A percentile compares a stretch with the other conserved stretches of the same genome.
Conservation (phyloP, 1,139 yeast genomes). For the Sugiyamaella xylanicola region DNA sequence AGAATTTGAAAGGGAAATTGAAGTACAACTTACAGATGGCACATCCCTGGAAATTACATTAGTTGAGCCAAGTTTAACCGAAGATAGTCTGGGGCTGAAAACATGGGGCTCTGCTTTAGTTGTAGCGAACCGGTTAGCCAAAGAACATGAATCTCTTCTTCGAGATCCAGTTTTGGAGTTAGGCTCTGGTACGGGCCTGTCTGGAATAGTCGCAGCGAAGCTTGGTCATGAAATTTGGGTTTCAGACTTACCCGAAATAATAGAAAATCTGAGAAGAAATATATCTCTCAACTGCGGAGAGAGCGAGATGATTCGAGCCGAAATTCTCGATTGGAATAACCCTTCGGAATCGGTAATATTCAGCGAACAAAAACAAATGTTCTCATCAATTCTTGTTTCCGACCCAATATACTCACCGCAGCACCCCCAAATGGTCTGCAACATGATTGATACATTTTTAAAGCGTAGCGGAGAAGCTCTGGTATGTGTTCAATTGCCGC, state of each 20-base stretch:
- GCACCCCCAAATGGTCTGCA: constrained; percentile 74
- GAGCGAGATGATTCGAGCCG: constrained; percentile 41
- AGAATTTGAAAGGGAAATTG: constrained; percentile 56
- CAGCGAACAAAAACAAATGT: constrained; percentile 37
- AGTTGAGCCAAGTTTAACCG: constrained; percentile 82
- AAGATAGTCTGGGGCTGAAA: constrained; percentile 84
- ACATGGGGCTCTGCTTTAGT: constrained; percentile 95
- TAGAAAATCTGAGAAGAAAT: constrained; percentile 65
- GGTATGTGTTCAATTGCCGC: constrained; percentile 73
- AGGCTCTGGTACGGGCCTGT: constrained; percentile 93
- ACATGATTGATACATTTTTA: constrained; percentile 55
- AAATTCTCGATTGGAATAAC: constrained; percentile 75
- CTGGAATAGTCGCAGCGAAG: constrained; percentile 64
- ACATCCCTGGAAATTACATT: constrained; percentile 46
- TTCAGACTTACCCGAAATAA: constrained; percentile 80
- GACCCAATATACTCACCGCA: constrained; percentile 86
- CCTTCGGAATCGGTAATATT: constrained; percentile 42
- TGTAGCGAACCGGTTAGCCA: constrained; percentile 57
- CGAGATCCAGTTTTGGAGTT: constrained; percentile 64
- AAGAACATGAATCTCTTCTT: constrained; percentile 36
- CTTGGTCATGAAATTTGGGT: constrained; percentile 56
- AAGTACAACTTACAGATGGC: constrained; percentile 25
- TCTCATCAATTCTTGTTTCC: constrained; percentile 66
- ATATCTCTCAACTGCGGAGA: constrained; percentile 52
- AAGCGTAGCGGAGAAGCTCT: constrained; percentile 40